phyloP scores from a whole-genome alignment of 306 rosid genomes.

The Medicago lupulina region DNA sequence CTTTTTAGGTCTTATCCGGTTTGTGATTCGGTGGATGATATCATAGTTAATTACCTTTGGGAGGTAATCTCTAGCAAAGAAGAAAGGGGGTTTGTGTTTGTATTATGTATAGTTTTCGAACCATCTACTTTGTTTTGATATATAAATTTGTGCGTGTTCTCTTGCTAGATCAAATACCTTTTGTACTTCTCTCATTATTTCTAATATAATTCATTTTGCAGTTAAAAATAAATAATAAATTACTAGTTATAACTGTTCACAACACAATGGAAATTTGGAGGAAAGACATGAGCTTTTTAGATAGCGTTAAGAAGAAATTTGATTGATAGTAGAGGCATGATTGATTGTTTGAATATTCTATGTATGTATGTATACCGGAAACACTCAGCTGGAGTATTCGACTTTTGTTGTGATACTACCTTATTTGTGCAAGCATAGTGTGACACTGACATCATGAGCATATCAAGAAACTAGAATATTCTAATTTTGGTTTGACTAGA shows the following conservation, averaged over 20 bases:
- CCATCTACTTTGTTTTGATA: too few species aligned
- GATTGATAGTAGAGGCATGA: background rate
- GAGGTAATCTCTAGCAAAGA: too few species aligned
- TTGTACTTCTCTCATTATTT: too few species aligned
- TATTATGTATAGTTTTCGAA: too few species aligned
- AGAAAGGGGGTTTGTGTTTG: too few species aligned
- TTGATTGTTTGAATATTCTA: constrained; percentile 25
- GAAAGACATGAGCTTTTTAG: background rate
- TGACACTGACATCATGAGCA: constrained; percentile 49
- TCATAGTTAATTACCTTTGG: too few species aligned
- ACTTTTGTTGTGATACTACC: constrained; percentile 38
- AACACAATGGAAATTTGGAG: background rate
- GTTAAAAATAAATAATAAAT: too few species aligned
- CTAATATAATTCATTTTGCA: too few species aligned
- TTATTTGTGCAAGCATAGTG: constrained; percentile 57
- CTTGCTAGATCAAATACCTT: too few species aligned
- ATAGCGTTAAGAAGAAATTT: background rate
- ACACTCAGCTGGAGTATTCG: constrained; percentile 17
- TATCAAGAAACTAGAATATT: constrained; percentile 52
- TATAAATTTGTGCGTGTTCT: too few species aligned
- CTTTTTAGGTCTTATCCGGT: too few species aligned
- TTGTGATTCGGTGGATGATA: too few species aligned
- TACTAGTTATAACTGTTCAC: background rate
- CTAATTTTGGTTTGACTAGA: constrained; percentile 41
- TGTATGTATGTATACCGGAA: constrained; percentile 20